Conservation (phyloP, 164 flowering plant genomes). For the Liquidambar formosana region DNA sequence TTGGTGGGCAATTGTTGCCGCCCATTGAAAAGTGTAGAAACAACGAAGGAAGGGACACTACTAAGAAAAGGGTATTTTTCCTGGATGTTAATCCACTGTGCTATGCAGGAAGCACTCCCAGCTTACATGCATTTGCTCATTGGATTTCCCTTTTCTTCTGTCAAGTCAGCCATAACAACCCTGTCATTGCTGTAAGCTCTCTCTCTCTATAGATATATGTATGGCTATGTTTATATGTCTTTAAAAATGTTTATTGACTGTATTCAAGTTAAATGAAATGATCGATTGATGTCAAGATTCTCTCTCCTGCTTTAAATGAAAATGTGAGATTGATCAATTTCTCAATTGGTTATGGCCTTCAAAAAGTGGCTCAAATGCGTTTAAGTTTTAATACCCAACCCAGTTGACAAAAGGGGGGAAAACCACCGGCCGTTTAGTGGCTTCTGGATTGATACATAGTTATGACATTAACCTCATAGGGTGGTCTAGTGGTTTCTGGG, state of each 20-base stretch:
- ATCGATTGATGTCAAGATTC: not conserved
- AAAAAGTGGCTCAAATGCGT: not conserved
- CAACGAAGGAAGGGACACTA: constrained; percentile 3
- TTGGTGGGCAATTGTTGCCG: constrained; percentile 21
- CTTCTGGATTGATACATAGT: no score
- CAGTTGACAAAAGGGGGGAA: no score
- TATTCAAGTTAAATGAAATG: not conserved
- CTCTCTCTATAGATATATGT: constrained; percentile 2
- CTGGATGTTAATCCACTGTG: constrained; percentile 90
- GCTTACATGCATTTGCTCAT: constrained; percentile 66
- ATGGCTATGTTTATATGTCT: no score
- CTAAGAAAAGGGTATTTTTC: constrained; percentile 71
- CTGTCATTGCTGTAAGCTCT: constrained; percentile 80
- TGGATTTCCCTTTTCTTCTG: constrained; percentile 90
- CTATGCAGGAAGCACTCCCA: constrained; percentile 66
- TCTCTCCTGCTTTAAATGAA: not conserved
- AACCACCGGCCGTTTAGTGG: no score
- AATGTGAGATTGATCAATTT: not conserved
- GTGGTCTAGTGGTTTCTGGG: no score
- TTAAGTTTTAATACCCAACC: no score
- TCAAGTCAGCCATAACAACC: constrained; percentile 67
- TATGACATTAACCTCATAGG: no score
- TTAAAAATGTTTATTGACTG: not conserved
- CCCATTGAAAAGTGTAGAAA: not conserved
- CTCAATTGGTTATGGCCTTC: not conserved